phyloP scores from a whole-genome alignment of 768 basidiomycete genomes.

The Suillus decipiens region DNA sequence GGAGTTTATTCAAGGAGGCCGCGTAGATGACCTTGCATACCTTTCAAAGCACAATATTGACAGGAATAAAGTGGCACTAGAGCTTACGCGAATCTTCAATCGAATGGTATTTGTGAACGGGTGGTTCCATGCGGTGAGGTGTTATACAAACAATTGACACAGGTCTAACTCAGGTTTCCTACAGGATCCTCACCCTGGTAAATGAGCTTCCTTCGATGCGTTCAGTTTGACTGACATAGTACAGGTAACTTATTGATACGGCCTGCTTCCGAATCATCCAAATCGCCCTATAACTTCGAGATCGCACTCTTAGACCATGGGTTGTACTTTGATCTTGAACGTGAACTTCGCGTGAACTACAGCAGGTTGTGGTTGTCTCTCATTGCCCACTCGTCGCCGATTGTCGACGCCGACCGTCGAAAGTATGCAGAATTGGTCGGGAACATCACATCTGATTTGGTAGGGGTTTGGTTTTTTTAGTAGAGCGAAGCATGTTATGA shows the following conservation, averaged over 20 bases:
- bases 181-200: conserved; percentile 88
- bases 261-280: conserved; percentile 58
- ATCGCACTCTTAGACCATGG: conserved; percentile 95
- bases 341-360: conserved; percentile 78
- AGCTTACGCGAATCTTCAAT: conserved; percentile 87
- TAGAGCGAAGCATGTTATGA: conserved; percentile 4
- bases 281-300: conserved; percentile 93
- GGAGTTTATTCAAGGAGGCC: conserved; percentile 90
- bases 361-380: conserved; percentile 90
- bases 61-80: conserved; percentile 89
- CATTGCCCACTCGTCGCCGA: conserved; percentile 68
- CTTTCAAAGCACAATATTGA: conserved; percentile 83
- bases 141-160: background rate
- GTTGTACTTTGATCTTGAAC: conserved; percentile 88
- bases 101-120: conserved; percentile 97
- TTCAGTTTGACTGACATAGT: conserved; percentile 8
- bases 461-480: conserved; percentile 36
- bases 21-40: conserved; percentile 87
- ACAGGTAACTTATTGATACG: conserved; percentile 90
- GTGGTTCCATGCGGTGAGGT: conserved; percentile 78
- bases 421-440: conserved; percentile 92
- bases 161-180: conserved; percentile 3
- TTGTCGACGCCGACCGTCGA: conserved; percentile 65
- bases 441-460: conserved; percentile 85
- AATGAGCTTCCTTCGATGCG: conserved; percentile 9